These are phyloP conservation scores for Monilinia polystroma DNA, from an alignment of 2,329 filamentous ascomycete species.

Conservation along the genomic window DNA sequence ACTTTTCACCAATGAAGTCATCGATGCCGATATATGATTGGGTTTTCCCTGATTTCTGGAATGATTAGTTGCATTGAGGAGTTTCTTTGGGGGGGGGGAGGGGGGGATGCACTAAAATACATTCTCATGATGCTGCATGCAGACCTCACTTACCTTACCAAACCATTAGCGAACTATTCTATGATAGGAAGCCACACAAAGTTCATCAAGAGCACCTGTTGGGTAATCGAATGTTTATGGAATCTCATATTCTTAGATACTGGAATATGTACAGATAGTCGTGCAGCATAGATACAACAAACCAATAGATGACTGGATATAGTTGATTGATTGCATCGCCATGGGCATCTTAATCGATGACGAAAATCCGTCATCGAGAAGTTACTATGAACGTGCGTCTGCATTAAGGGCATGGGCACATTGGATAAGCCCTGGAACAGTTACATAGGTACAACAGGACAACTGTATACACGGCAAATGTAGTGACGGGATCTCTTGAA, in stretches of 20 bases:
- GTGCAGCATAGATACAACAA: conserved; percentile 2
- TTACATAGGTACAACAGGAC: neutral
- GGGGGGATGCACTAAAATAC: neutral
- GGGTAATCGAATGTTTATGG: neutral
- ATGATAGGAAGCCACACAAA: neutral
- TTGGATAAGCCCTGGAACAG: neutral
- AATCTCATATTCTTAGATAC: neutral
- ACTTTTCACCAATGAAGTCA: neutral
- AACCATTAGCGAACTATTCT: neutral
- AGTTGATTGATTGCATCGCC: neutral
- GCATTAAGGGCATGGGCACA: neutral
- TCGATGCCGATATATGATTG: conserved; percentile 4
- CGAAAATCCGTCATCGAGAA: neutral
- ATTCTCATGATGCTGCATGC: neutral
- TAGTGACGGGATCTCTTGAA: neutral
- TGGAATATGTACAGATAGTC: conserved; percentile 2
- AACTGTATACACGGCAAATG: neutral
- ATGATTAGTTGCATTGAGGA: neutral
- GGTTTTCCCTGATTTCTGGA: neutral
- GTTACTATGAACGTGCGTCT: neutral
- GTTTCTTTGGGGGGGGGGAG: neutral
- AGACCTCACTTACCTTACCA: neutral
- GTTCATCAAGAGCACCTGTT: neutral
- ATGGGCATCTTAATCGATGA: neutral
- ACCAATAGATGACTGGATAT: neutral